Conservation (phyloP, 805 yeast genomes). For the Candida glaebosa region DNA sequence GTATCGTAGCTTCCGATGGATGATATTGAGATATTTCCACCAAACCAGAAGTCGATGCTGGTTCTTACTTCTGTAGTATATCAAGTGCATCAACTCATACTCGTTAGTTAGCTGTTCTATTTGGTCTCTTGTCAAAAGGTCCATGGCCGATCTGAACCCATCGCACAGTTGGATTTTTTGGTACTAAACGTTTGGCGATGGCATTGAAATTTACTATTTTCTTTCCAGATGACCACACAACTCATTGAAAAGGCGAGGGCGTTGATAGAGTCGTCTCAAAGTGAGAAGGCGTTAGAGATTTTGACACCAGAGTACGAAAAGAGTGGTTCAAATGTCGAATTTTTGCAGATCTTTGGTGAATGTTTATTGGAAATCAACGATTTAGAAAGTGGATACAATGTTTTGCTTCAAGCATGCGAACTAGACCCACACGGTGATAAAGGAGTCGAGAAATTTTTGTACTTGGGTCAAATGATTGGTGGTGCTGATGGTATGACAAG, state of each 20-base stretch:
- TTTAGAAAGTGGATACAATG: slow-evolving; percentile 71
- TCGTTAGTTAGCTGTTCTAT: slow-evolving; percentile 36
- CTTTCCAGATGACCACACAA: no score
- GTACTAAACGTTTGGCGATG: no score
- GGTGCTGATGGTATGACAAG: slow-evolving; percentile 68
- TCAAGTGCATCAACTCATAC: slow-evolving; percentile 53
- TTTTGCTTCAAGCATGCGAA: slow-evolving; percentile 57
- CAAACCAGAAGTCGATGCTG: slow-evolving; percentile 72
- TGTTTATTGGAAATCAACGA: slow-evolving; percentile 75
- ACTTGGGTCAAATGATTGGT: slow-evolving; percentile 88
- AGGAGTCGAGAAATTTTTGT: slow-evolving; percentile 82
- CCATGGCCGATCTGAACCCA: no score
- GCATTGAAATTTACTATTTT: no score
- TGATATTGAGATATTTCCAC: slow-evolving; percentile 69
- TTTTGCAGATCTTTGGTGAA: slow-evolving; percentile 68
- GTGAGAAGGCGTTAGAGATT: slow-evolving; percentile 50
- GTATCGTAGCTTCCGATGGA: slow-evolving; percentile 54
- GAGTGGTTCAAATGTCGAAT: slow-evolving; percentile 35
- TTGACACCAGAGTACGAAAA: slow-evolving; percentile 36
- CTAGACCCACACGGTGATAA: slow-evolving; percentile 61
- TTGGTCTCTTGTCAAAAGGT: neutral
- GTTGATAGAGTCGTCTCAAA: slow-evolving; percentile 44
- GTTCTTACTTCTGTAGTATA: slow-evolving; percentile 69
- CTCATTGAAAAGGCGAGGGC: slow-evolving; percentile 36
- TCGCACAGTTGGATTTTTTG: no score